Percentiles rank a stretch among this genome's conserved stretches.
Conservation (phyloP, 2,329 filamentous ascomycete species). For the Alternaria viburni region DNA sequence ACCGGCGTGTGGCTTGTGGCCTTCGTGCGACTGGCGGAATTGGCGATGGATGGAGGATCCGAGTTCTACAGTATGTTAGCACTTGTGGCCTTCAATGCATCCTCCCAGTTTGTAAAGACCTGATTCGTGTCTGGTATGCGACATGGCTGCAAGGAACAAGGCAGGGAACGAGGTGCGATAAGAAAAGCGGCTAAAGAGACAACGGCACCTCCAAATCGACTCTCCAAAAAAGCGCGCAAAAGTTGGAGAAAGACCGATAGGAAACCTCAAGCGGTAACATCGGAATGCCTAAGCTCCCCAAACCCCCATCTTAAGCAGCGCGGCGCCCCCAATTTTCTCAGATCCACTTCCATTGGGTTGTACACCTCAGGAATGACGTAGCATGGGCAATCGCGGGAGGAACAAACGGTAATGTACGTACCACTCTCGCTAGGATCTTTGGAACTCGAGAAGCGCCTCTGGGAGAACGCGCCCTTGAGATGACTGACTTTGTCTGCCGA, state of each 20-base stretch:
- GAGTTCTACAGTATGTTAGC: conserved; percentile 63
- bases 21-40: conserved; percentile 88
- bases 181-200: background rate
- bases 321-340: background rate
- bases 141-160: background rate
- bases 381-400: too few species aligned
- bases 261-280: background rate
- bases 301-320: background rate
- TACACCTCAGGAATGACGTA: conserved; percentile 17
- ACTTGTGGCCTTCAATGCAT: background rate
- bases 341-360: conserved; percentile 2
- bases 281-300: too few species aligned
- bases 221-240: background rate
- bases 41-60: conserved; percentile 85
- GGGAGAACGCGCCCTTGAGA: conserved; percentile 37
- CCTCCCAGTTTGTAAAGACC: background rate
- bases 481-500: conserved; percentile 43
- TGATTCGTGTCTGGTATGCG: conserved; percentile 11
- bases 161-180: background rate
- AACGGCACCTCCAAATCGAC: background rate
- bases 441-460: conserved; percentile 43
- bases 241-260: background rate
- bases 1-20: conserved; percentile 87
- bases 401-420: conserved; percentile 24
- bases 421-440: conserved; percentile 48